Conservation (phyloP, 768 basidiomycete genomes). For the Porpolomopsis calyptriformis region DNA sequence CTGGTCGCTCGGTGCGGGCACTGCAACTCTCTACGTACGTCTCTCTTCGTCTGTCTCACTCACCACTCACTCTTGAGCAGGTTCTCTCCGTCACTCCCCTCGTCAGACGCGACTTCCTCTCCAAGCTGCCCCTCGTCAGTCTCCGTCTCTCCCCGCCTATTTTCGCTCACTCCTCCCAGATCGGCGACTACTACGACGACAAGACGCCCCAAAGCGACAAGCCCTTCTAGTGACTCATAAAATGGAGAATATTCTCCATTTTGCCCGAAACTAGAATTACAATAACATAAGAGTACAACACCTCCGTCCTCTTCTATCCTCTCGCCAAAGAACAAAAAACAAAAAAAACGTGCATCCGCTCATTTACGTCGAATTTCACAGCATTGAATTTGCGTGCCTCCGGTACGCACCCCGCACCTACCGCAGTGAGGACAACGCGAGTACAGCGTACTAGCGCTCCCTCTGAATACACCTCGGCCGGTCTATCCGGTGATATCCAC, state of each 20-base stretch:
- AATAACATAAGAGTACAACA: background rate
- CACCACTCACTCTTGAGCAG: slow-evolving; percentile 23
- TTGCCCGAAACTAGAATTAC: background rate
- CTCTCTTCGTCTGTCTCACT: background rate
- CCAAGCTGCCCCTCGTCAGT: slow-evolving; percentile 66
- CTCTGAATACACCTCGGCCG: too few species aligned
- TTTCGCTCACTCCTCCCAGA: slow-evolving; percentile 26
- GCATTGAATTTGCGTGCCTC: too few species aligned
- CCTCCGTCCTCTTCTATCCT: background rate
- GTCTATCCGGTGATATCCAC: too few species aligned
- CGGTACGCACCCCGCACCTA: too few species aligned
- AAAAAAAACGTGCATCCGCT: background rate
- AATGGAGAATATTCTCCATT: background rate
- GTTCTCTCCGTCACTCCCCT: slow-evolving; percentile 78
- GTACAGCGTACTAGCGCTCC: too few species aligned
- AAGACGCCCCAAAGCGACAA: slow-evolving; percentile 74
- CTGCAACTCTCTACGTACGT: slow-evolving; percentile 58
- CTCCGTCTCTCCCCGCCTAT: slow-evolving; percentile 4
- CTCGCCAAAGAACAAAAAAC: background rate
- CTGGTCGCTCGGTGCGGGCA: slow-evolving; percentile 65
- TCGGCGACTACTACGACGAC: slow-evolving; percentile 67
- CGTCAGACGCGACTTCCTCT: slow-evolving; percentile 62
- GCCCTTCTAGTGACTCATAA: slow-evolving; percentile 47
- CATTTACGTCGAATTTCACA: too few species aligned
- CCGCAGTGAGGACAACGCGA: too few species aligned